phyloP scores from a whole-genome alignment of 192 early-diverging fungal species.

The Gorgonomyces haynaldii region DNA sequence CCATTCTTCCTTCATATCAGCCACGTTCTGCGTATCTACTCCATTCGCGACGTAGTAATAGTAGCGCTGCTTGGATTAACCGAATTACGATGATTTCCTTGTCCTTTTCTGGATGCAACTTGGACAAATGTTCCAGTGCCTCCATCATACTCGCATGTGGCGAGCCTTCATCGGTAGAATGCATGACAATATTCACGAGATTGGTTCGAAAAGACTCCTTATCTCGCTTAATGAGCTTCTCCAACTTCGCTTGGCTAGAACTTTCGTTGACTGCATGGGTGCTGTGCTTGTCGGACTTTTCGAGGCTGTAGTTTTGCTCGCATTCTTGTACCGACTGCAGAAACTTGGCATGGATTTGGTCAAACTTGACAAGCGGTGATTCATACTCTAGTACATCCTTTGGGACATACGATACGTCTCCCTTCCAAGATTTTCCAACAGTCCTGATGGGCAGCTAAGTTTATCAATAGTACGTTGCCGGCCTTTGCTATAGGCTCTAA shows the following conservation, averaged over 20 bases:
- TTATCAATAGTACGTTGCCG: no score
- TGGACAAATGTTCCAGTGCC: not conserved
- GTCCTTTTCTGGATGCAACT: not conserved
- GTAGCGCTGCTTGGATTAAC: conserved; percentile 41
- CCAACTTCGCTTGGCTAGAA: conserved; percentile 4
- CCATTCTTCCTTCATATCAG: conserved; percentile 52
- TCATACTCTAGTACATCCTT: conserved; percentile 12
- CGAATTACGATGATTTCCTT: conserved; percentile 10
- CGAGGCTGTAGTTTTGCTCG: conserved; percentile 7
- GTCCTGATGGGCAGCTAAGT: conserved; percentile 42
- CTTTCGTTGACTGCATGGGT: not conserved
- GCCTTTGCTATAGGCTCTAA: no score
- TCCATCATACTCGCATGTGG: not conserved
- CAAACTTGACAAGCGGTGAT: conserved; percentile 24
- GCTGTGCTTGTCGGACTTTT: not conserved
- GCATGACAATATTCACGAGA: conserved; percentile 51
- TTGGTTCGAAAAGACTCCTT: conserved; percentile 45
- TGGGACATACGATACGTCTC: conserved; percentile 35
- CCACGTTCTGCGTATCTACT: conserved; percentile 49
- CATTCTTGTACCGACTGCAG: no score
- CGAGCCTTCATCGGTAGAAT: not conserved
- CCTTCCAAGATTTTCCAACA: conserved; percentile 32
- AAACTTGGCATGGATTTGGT: conserved; percentile 23
- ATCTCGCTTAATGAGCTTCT: conserved; percentile 36
- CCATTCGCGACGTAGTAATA: conserved; percentile 58